Conservation (phyloP, 2,329 filamentous ascomycete species). For the Cryoendolithus antarcticus region DNA sequence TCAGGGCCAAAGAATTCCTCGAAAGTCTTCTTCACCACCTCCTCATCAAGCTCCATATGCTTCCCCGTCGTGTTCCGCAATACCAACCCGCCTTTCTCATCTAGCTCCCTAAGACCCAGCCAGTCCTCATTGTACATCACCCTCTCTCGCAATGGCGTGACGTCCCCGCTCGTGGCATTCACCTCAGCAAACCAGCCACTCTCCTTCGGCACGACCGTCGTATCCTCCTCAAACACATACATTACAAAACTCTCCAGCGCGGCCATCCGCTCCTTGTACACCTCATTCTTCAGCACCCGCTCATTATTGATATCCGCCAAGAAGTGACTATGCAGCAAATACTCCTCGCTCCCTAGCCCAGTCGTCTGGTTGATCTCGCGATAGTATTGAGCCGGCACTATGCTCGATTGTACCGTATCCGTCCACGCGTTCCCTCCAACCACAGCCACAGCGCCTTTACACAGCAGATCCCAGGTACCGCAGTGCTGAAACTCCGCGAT, state of each 20-base stretch:
- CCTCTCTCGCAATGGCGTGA: constrained; percentile 56
- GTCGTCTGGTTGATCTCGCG: constrained; percentile 52
- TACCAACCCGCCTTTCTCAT: constrained; percentile 63
- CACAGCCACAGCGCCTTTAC: constrained; percentile 65
- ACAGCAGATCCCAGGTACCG: constrained; percentile 60
- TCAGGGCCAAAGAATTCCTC: constrained; percentile 49
- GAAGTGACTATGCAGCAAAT: constrained; percentile 73
- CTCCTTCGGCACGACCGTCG: constrained; percentile 78
- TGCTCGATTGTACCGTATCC: constrained; percentile 58
- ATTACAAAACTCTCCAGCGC: constrained; percentile 68
- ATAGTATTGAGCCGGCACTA: constrained; percentile 94
- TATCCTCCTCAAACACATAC: constrained; percentile 81
- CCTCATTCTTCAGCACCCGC: constrained; percentile 56
- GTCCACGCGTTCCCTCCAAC: constrained; percentile 74
- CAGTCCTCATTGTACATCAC: constrained; percentile 80
- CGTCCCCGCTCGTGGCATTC: constrained; percentile 50
- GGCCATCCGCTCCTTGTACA: constrained; percentile 60
- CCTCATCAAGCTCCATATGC: constrained; percentile 69
- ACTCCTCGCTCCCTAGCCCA: constrained; percentile 44
- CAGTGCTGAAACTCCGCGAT: constrained; percentile 75
- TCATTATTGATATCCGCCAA: constrained; percentile 97
- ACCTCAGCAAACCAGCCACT: constrained; percentile 84
- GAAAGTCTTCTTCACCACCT: constrained; percentile 55
- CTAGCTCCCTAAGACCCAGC: constrained; percentile 70
- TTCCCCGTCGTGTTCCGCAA: constrained; percentile 62